A percentile compares a stretch with the other conserved stretches of the same genome.
These are phyloP conservation scores for Mercurialis annua DNA, from an alignment of 345 rosid species.

Conservation along the genomic window DNA sequence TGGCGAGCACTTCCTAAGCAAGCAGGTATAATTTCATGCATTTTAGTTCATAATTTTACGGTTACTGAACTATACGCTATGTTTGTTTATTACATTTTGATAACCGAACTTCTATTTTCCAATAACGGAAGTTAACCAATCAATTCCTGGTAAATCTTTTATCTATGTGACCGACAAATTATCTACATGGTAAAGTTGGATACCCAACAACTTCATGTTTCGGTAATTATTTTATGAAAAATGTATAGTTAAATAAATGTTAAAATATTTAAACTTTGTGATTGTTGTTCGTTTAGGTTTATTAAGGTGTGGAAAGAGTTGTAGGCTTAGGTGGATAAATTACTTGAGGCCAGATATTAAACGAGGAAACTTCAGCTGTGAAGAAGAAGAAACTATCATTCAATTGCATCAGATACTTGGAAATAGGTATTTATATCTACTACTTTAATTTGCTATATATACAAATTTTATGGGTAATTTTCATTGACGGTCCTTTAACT, in stretches of 20 bases:
- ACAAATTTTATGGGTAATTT: too few relatives aligned
- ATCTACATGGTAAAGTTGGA: too few relatives aligned
- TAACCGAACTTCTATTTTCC: too few relatives aligned
- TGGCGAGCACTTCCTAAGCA: constrained; percentile 20
- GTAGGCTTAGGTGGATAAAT: constrained; percentile 22
- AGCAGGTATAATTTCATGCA: constrained; percentile 2
- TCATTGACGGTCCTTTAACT: too few relatives aligned
- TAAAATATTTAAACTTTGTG: neutral
- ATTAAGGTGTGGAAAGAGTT: constrained; percentile 23
- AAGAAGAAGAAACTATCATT: constrained; percentile 22
- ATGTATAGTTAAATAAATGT: too few relatives aligned
- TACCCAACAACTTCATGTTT: neutral
- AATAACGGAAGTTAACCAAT: too few relatives aligned
- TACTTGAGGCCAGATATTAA: constrained; percentile 18
- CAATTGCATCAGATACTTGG: constrained; percentile 3
- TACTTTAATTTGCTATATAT: too few relatives aligned
- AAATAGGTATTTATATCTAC: constrained; percentile 3
- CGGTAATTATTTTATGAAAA: too few relatives aligned
- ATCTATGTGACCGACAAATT: too few relatives aligned
- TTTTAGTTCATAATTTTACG: neutral
- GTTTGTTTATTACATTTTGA: too few relatives aligned
- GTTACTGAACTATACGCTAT: too few relatives aligned
- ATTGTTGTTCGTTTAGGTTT: constrained; percentile 4
- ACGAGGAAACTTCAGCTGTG: constrained; percentile 18
- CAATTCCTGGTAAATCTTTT: too few relatives aligned